These are phyloP conservation scores for Hypseocharis bilobata DNA, from an alignment of 441 rosid species.

Conservation along the genomic window DNA sequence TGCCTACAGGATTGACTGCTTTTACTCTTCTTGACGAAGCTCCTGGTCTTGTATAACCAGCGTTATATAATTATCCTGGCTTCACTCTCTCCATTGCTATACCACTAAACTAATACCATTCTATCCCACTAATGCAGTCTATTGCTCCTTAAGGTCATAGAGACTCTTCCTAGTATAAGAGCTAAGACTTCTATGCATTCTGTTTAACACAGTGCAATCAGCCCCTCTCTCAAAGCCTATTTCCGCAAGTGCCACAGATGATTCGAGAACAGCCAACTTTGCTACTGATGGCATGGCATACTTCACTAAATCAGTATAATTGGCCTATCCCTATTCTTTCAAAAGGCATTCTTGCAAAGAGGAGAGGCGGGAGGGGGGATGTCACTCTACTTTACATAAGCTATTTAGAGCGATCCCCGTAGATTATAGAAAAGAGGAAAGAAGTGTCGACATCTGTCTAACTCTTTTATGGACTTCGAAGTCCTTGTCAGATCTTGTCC, in stretches of 20 bases:
- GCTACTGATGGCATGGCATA: neutral
- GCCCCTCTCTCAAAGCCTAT: neutral
- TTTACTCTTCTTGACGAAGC: too few species aligned
- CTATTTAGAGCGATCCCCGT: too few species aligned
- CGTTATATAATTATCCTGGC: neutral
- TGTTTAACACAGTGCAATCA: neutral
- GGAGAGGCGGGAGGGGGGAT: too few species aligned
- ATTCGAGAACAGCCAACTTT: neutral
- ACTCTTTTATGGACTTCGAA: too few species aligned
- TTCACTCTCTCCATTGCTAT: neutral
- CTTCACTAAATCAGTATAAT: neutral
- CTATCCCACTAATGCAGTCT: neutral
- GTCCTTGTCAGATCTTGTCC: too few species aligned
- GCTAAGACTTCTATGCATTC: neutral
- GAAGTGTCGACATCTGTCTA: too few species aligned
- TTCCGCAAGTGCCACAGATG: neutral
- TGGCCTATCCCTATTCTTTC: too few species aligned
- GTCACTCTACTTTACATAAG: too few species aligned
- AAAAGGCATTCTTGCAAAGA: too few species aligned
- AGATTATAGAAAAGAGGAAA: too few species aligned
- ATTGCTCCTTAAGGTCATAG: neutral
- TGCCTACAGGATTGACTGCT: too few species aligned
- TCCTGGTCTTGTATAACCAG: neutral
- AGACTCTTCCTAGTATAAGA: neutral
- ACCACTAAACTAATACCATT: neutral